Conservation (phyloP, 495 filamentous ascomycete genomes). For the Oleoguttula mirabilis region DNA sequence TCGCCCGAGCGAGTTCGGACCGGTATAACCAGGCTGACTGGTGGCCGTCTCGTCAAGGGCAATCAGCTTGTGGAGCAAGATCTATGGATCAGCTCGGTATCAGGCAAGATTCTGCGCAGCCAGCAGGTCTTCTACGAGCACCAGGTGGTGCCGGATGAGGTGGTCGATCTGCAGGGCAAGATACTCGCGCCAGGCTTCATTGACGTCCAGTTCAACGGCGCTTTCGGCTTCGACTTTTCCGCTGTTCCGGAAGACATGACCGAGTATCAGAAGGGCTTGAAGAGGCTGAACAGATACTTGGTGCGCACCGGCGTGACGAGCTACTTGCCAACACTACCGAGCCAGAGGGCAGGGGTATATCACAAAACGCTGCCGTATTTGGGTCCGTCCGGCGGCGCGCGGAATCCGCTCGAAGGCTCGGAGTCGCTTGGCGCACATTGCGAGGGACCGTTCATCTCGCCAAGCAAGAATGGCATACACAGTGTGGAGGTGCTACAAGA, state of each 20-base stretch:
- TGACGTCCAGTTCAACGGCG: constrained; percentile 78
- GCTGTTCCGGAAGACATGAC: constrained; percentile 46
- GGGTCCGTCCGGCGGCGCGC: constrained; percentile 47
- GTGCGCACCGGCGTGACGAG: constrained; percentile 70
- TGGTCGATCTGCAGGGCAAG: constrained; percentile 62
- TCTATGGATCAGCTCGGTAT: constrained; percentile 63
- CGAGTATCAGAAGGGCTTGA: constrained; percentile 54
- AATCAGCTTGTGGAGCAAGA: constrained; percentile 55
- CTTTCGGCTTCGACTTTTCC: constrained; percentile 78
- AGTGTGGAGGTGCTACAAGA: constrained; percentile 50
- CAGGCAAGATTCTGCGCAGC: constrained; percentile 63
- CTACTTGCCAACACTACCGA: constrained; percentile 69
- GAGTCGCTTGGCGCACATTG: constrained; percentile 75
- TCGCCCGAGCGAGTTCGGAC: constrained; percentile 21
- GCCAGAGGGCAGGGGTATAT: constrained; percentile 57
- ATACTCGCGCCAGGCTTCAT: constrained; percentile 74
- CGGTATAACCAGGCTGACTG: constrained; percentile 71
- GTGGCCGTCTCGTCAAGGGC: constrained; percentile 58
- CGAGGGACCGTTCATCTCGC: constrained; percentile 72
- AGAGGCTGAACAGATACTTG: constrained; percentile 53
- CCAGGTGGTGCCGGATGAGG: constrained; percentile 43
- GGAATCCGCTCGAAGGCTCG: constrained; percentile 49
- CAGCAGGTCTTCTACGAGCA: constrained; percentile 66
- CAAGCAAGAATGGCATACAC: constrained; percentile 61
- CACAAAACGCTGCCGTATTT: constrained; percentile 58